Conservation (phyloP, 1,139 yeast genomes). For the Blastobotrys malaysiensis region DNA sequence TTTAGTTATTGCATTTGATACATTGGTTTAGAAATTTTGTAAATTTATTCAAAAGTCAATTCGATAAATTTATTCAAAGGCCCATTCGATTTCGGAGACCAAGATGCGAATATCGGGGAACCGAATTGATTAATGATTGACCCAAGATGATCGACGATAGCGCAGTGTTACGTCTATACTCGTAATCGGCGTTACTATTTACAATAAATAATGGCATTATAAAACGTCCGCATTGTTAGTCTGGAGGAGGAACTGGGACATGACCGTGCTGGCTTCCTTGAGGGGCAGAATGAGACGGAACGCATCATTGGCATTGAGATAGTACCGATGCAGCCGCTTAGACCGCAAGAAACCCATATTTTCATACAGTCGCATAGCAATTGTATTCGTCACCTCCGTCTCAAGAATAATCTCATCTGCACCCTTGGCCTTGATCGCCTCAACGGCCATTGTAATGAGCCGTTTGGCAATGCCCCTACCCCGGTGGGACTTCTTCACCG, state of each 20-base stretch:
- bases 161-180: no score
- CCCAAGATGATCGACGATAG: no score
- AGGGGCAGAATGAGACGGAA: constrained; percentile 69
- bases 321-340: constrained; percentile 79
- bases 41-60: no score
- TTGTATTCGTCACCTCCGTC: constrained; percentile 77
- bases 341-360: constrained; percentile 79
- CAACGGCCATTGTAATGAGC: constrained; percentile 58
- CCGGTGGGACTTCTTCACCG: constrained; percentile 65
- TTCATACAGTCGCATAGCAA: constrained; percentile 77
- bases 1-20: neutral
- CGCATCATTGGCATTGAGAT: constrained; percentile 90
- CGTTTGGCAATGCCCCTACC: constrained; percentile 77
- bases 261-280: constrained; percentile 43
- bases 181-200: neutral
- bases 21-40: neutral
- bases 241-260: constrained; percentile 34
- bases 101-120: no score
- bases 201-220: neutral
- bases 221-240: neutral
- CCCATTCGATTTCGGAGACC: no score
- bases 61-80: no score
- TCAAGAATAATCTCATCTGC: constrained; percentile 90
- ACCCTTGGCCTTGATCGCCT: constrained; percentile 53
- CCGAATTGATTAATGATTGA: no score